These are phyloP conservation scores for Cystobasidium ongulense DNA, from an alignment of 768 basidiomycete genomes.

Conservation along the genomic window DNA sequence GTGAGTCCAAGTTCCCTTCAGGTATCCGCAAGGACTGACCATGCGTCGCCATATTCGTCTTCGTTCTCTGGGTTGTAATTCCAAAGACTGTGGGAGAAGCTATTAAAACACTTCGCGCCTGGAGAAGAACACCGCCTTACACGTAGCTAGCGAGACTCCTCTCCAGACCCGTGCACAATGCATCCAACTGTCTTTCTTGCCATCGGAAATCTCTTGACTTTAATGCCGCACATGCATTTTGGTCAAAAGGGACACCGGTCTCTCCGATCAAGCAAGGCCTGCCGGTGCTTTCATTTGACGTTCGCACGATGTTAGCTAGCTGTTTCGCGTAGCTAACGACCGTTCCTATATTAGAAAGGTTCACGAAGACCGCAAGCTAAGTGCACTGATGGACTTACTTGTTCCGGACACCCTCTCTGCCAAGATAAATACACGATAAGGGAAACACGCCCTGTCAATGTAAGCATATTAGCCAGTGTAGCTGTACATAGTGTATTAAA, in stretches of 20 bases:
- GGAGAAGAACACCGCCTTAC: slow-evolving; percentile 43
- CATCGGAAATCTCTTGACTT: slow-evolving; percentile 62
- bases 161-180: slow-evolving; percentile 75
- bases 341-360: not conserved
- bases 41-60: slow-evolving; percentile 62
- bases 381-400: slow-evolving; percentile 48
- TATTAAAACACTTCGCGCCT: not conserved
- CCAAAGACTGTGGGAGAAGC: slow-evolving; percentile 60
- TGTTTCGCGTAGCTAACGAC: slow-evolving; percentile 57
- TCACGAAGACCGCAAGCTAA: not conserved
- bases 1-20: too few species aligned
- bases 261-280: slow-evolving; percentile 81
- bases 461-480: not conserved
- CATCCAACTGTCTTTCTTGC: slow-evolving; percentile 92
- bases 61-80: slow-evolving; percentile 84
- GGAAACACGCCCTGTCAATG: slow-evolving; percentile 69
- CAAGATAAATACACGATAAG: slow-evolving; percentile 75
- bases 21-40: slow-evolving; percentile 28
- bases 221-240: slow-evolving; percentile 74
- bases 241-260: slow-evolving; percentile 91
- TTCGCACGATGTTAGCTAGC: slow-evolving; percentile 66
- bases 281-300: slow-evolving; percentile 62
- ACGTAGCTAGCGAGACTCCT: slow-evolving; percentile 66
- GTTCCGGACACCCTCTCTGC: slow-evolving; percentile 65
- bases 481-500: not conserved